Base-by-base conservation (phyloP, 176 grass and related monocot genomes). In the Oryza meridionalis region DNA sequence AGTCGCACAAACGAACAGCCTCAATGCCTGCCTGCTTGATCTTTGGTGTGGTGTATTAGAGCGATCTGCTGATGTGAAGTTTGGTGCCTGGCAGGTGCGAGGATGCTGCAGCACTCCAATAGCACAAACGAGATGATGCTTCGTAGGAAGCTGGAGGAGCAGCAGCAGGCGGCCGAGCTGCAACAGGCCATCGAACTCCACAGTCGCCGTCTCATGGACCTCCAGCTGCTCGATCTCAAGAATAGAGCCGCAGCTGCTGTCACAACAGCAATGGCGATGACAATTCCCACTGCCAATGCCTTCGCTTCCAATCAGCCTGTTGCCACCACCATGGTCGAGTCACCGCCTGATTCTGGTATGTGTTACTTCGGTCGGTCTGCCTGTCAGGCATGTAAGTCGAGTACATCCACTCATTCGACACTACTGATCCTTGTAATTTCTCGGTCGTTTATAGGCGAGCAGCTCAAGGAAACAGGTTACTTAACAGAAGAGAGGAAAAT, bases 141-240 rank as follows among this genome's bases (percentile, higher is more conserved):
- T 24, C 82, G 92, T 63, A 90, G 92, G 77, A 92, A 92, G 44
- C 77, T 97, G 35, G 92, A 97, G 70, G 95, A 97, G 65, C 86
- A 97, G 61, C 94, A 97, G 88, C 94, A 97, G 46, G 90, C 81
- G 0, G 86, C 83, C 1, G 92, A 97, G 24, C 77, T 97, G 70
- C 92, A 97, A 72, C 94, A 90, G 32, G 90, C 94, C 17, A 88
- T 97, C 16, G 94, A 97, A 66, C 79, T 97, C 44, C 92, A 97
- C 47, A 92, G 80, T 65, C 84, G 90, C 26, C 88, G 94, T 49
- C 77, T 97, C 24, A 94, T 92, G 86, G 80, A 86, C 5, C 76
- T 97, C 19, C 90, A 92, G 61, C 70, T 96, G 58, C 77, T 94
- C 4, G 90, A 97, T 50, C 88, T 94, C 53, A 94, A 92, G 44